Base-by-base conservation (phyloP, 225 moss, liverwort and hornwort species). In the Pseudoscleropodium purum region DNA sequence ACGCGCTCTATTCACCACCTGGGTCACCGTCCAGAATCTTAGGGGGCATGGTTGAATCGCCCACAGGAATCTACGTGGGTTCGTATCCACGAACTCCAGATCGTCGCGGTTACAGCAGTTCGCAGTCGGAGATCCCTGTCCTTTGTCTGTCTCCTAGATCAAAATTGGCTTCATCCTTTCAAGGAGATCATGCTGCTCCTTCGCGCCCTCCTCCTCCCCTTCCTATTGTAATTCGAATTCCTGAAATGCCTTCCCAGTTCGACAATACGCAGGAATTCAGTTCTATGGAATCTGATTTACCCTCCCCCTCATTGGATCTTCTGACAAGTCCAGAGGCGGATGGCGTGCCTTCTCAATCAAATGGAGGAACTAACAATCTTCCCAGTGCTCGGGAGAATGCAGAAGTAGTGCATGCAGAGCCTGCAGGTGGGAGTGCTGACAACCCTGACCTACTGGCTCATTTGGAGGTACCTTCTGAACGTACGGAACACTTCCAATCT, bases 1-100 rank as follows among this genome's bases (percentile, higher is more conserved):
- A 89, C 74, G 88, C 92, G 79, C 93, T 93, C 62, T 94, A 92
- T 70, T 93, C 92, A 75, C 93, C 93, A 52, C 91, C 92, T 81
- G 90, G 90, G 73, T 93, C 91, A 49, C 90, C 94, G 76, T 87
- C 88, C 61, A 88, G 90, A 89, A 52, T 84, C 45, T 76, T 87
- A 75, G 91, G 79, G 62, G 86, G 85, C 39, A 81, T 82, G 72
- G 75, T 63, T 52, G 88, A 92, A 72, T 94, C 94, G 57, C 91
- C 94, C 23, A 57, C 90, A 76, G 90, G 90, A 83, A 78, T 83
- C 15, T 82, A 76, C 24, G 33, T 56, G 84, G 73, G 81, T 54
- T 80, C 92, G 75, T 81, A 74, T 83, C 82, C 74, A 27, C 90
- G 85, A 68, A 41, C 82, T 43, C 75, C 79, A 51, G 87, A 82